Evolutionary conservation across 108 stramenopile species (phyloP).

Genomic region (Pseudonitzschia multistriata): DNA sequence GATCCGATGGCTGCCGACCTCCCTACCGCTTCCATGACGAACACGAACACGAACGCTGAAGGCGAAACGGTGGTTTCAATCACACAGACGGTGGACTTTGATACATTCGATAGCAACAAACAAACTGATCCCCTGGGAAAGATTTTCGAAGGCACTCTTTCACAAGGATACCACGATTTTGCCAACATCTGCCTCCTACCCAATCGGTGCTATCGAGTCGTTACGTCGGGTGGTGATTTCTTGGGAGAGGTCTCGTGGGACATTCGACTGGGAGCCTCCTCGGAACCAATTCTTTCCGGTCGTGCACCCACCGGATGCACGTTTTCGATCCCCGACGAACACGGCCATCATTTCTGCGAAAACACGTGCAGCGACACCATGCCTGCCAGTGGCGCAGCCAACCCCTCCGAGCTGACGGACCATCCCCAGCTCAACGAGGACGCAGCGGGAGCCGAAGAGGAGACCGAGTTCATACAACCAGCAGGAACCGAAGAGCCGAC

Average conservation of each 20-base stretch:
- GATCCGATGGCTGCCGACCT: conserved; percentile 17
- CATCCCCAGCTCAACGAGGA: background rate
- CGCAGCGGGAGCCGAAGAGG: background rate
- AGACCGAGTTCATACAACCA: background rate
- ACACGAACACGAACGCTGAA: conserved; percentile 10
- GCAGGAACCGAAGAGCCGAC: background rate
- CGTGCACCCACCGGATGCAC: conserved; percentile 33
- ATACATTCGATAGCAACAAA: background rate
- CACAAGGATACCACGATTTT: conserved; percentile 15
- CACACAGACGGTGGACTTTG: conserved; percentile 24
- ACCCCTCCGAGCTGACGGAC: background rate
- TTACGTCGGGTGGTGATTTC: conserved; percentile 24
- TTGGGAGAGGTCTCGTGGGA: conserved; percentile 43
- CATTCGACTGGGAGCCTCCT: background rate
- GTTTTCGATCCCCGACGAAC: conserved; percentile 37
- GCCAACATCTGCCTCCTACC: conserved; percentile 30
- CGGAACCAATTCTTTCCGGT: conserved; percentile 25
- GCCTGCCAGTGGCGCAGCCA: background rate
- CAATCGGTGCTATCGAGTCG: conserved; percentile 33
- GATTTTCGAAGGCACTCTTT: conserved; percentile 30
- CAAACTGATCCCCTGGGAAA: conserved; percentile 20
- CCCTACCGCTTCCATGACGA: conserved; percentile 17
- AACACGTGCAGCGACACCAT: conserved; percentile 26
- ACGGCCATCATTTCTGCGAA: conserved; percentile 28
- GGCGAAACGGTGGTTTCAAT: conserved; percentile 24